Conservation (phyloP, 2,329 filamentous ascomycete genomes). For the Xylaria sp. region DNA sequence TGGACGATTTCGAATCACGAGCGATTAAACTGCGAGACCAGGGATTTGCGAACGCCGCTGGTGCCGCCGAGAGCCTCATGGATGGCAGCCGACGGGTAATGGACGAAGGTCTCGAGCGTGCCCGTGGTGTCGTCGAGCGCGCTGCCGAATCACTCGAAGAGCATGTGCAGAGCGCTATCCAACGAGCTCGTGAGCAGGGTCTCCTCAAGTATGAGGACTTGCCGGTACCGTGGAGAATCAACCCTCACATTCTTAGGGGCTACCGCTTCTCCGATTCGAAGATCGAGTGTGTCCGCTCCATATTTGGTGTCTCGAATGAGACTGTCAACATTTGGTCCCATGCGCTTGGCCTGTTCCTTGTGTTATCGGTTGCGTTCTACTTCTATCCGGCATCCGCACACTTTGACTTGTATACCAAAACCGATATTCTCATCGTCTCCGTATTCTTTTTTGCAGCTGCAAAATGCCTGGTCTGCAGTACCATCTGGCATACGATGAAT, state of each 20-base stretch:
- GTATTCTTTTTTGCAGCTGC: conserved; percentile 95
- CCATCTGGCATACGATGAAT: conserved; percentile 98
- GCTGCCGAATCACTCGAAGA: conserved; percentile 79
- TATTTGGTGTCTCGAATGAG: conserved; percentile 85
- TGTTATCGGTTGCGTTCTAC: conserved; percentile 86
- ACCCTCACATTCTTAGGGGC: conserved; percentile 84
- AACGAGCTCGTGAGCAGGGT: conserved; percentile 69
- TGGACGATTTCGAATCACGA: conserved; percentile 77
- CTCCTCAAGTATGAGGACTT: conserved; percentile 86
- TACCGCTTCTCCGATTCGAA: conserved; percentile 95
- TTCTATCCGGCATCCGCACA: conserved; percentile 87
- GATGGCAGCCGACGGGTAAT: conserved; percentile 74
- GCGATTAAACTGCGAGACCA: conserved; percentile 75
- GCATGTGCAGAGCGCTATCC: conserved; percentile 73
- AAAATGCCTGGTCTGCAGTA: conserved; percentile 91
- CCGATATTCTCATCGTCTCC: conserved; percentile 84
- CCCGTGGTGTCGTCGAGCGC: conserved; percentile 69
- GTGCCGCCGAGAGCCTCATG: conserved; percentile 65
- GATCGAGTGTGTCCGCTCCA: conserved; percentile 77
- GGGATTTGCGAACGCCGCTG: conserved; percentile 61
- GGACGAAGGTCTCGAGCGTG: conserved; percentile 70
- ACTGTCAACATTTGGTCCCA: conserved; percentile 98
- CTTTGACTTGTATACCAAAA: conserved; percentile 79
- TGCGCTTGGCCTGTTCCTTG: conserved; percentile 78
- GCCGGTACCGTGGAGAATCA: conserved; percentile 86